Evolutionary conservation across 176 grass and related monocot species (phyloP), one percentile per base, ranked within the genome.

Genomic region (Puya raimondii): DNA sequence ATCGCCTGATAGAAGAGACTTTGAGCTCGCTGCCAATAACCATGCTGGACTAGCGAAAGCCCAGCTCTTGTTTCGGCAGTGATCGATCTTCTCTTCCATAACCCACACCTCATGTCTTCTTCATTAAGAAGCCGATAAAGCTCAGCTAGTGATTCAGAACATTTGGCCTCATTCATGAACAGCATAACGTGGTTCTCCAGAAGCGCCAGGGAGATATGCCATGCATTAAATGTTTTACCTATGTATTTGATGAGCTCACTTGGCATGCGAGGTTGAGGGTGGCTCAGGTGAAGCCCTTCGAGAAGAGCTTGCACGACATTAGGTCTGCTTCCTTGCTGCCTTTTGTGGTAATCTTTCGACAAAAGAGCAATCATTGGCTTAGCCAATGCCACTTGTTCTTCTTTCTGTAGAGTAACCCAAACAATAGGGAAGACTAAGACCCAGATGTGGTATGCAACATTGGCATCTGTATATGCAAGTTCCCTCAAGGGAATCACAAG

Each of bases 191-290:
- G 94, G 78, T 86, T 93, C 72, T 99, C 94, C 29, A 99, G 80
- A 75, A 99, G 80, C 50, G 78, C 87, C 22, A 99, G 69, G 47
- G 94, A 85, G 69, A 78, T 99, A 69, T 93, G 85, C 94, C 94
- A 99, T 1, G 78, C 94, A 63, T 99, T 99, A 80, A 88, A 99
- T 23, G 94, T 93, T 80, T 99, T 99, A 16, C 94, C 94, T 23
- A 99, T 99, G 74, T 99, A 99, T 87, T 99, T 93, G 58, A 99
- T 91, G 52, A 99, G 94, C 78, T 99, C 94, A 23, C 94, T 99
- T 53, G 94, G 94, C 94, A 99, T 93, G 14, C 94, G 89, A 72
- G 94, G 94, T 81, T 93, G 94, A 64, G 94, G 94, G 53, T 99
- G 94, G 66, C 94, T 99, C 76, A 99, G 81, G 83, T 99, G 94